A percentile compares a stretch with the other conserved stretches of the same genome.
These are phyloP conservation scores for Choanephora cucurbitarum DNA, from an alignment of 371 early-diverging fungal genomes.

Conservation along the genomic window DNA sequence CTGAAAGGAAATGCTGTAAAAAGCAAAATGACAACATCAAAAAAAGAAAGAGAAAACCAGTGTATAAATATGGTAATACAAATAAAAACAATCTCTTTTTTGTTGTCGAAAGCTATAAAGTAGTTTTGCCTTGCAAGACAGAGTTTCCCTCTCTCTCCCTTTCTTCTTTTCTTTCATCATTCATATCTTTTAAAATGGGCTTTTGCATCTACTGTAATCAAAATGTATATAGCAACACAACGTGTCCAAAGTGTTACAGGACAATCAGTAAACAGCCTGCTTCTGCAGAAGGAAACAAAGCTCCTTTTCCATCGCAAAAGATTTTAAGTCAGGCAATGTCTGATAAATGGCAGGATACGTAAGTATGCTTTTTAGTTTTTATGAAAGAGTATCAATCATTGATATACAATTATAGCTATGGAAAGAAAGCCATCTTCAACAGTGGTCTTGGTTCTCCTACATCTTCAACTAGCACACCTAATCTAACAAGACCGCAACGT, in stretches of 20 bases:
- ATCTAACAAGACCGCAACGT: conserved; percentile 12
- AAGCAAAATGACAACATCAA: conserved; percentile 13
- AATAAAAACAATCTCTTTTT: conserved; percentile 13
- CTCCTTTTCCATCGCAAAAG: conserved; percentile 11
- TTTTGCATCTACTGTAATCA: conserved; percentile 31
- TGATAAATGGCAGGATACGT: conserved; percentile 35
- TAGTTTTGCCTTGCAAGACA: too few species aligned
- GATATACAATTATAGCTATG: conserved; percentile 11
- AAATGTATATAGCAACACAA: conserved; percentile 17
- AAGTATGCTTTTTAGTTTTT: conserved; percentile 1
- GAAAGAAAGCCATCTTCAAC: conserved; percentile 30
- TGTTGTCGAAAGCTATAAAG: conserved; percentile 4
- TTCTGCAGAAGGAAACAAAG: background rate
- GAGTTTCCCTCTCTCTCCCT: background rate
- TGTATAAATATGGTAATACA: conserved; percentile 11
- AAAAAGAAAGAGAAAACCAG: background rate
- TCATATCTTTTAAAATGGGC: conserved; percentile 21
- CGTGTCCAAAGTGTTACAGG: conserved; percentile 25
- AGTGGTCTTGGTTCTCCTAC: background rate
- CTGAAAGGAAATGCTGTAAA: too few species aligned
- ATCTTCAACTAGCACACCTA: conserved; percentile 8
- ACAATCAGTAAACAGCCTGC: conserved; percentile 1
- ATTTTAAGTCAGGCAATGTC: conserved; percentile 12
- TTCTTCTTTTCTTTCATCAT: background rate
- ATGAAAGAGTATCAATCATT: background rate